Evolutionary conservation across 495 filamentous ascomycete genomes (phyloP), one percentile per base, ranked within the genome.

Genomic region (Penicillium crystallinum): DNA sequence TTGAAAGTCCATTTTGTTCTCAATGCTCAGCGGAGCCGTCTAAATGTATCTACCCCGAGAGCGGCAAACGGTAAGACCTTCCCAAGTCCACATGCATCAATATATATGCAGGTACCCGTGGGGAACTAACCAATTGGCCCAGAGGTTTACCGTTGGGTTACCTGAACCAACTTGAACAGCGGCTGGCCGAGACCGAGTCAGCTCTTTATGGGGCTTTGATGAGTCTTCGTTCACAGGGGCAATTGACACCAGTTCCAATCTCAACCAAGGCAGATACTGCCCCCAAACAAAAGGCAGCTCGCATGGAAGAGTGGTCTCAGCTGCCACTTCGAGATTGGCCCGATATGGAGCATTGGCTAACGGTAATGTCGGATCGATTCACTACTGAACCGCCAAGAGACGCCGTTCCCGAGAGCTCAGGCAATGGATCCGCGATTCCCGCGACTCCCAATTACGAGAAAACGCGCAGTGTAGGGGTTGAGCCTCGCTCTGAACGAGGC

Each of bases 131-230:
- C 35, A 14, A 46, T 23, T 12, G 22, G 19, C 18, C 3, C 21
- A 67, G 65, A 38, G 65, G 65, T 6, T 21, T 67, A 8, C 65
- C 65, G 2, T 47, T 64, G 5, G 65, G 63, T 17, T 66, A 67
- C 39, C 45, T 67, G 9, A 66, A 59, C 15, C 65, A 62, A 51
- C 52, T 67, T n/a, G 65, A 67, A 46, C 55, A 64, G 27, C 41
- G 65, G 40, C 52, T 67, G n/a, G 35, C 48, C 19, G 65, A 66
- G 18, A 67, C 65, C 12, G 65, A 67, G 34, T 23, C 58, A 10
- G 63, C 65, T 9, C 47, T 67, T 8, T 67, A 65, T 22, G 54
- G 63, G 18, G 63, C 63, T 19, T 47, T 67, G 4, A 48, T 47
- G 30, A 62, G 62, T 11, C 54, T 67, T 10, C 60, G 54, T 8